A percentile compares a stretch with the other conserved stretches of the same genome.
Evolutionary conservation across 495 filamentous ascomycete genomes (phyloP).

Genomic region (Hypoxylon lenormandii): DNA sequence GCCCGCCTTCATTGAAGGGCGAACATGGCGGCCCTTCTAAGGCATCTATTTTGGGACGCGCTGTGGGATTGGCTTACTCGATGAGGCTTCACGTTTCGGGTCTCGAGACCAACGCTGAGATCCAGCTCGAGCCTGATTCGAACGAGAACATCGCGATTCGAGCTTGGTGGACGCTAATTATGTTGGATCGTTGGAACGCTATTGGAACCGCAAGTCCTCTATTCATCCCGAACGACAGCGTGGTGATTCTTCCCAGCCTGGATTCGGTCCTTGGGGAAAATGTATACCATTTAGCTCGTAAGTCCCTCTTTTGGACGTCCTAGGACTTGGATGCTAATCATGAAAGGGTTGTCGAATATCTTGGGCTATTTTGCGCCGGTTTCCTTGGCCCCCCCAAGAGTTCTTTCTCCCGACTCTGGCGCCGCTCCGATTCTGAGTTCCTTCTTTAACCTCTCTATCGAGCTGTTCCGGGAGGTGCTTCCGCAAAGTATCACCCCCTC

Average conservation of each 20-base stretch:
- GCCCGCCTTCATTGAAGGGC: constrained; percentile 50
- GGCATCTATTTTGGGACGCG: constrained; percentile 64
- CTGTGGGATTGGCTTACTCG: constrained; percentile 69
- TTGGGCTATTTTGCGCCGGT: constrained; percentile 51
- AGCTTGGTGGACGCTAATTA: constrained; percentile 78
- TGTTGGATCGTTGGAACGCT: constrained; percentile 81
- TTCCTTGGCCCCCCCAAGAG: constrained; percentile 32
- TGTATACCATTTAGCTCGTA: constrained; percentile 75
- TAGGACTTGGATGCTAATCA: constrained; percentile 43
- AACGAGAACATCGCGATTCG: constrained; percentile 76
- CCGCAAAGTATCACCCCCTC: constrained; percentile 52
- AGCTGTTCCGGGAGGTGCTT: constrained; percentile 63
- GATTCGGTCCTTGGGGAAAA: constrained; percentile 72
- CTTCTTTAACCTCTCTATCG: constrained; percentile 53
- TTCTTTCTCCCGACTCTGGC: constrained; percentile 33
- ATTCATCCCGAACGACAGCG: constrained; percentile 70
- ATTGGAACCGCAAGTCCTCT: constrained; percentile 71
- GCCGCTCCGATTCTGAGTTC: constrained; percentile 37
- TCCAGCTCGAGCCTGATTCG: constrained; percentile 70
- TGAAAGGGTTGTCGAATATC: constrained; percentile 54
- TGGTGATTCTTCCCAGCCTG: constrained; percentile 73
- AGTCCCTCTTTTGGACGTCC: constrained; percentile 53
- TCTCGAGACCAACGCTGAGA: constrained; percentile 35
- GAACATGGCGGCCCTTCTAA: constrained; percentile 51
- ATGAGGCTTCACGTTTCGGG: constrained; percentile 66